These are phyloP conservation scores for Chlamydomonas sphaeroides DNA, from an alignment of 139 green algal genomes.

Conservation along the genomic window DNA sequence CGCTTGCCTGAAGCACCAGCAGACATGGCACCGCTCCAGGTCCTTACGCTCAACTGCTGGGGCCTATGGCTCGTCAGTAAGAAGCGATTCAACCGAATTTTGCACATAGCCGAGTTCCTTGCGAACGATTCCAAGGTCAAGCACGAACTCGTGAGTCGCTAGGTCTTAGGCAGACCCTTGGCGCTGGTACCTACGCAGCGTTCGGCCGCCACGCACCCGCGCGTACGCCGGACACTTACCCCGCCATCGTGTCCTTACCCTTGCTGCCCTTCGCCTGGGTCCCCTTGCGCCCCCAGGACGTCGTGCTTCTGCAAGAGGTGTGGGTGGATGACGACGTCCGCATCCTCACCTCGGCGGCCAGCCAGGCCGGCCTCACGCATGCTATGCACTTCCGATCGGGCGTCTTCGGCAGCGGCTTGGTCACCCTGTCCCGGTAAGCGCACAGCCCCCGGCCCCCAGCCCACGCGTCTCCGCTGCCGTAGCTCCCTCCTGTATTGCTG, in stretches of 20 bases:
- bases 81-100: conserved; percentile 52
- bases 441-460: no score
- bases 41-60: conserved; percentile 67
- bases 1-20: no score
- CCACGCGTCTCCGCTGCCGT: no score
- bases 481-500: no score
- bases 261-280: no score
- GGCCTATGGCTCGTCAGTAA: conserved; percentile 64
- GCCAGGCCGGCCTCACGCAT: conserved; percentile 42
- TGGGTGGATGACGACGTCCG: conserved; percentile 63
- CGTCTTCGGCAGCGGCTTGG: conserved; percentile 60
- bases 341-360: conserved; percentile 45
- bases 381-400: conserved; percentile 58
- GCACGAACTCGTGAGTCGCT: neutral
- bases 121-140: conserved; percentile 26
- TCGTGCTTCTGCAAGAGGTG: conserved; percentile 67
- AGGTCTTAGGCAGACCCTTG: neutral
- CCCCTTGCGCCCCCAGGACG: conserved; percentile 44
- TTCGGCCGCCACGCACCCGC: no score
- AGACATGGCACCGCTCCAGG: conserved; percentile 25
- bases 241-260: no score
- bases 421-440: conserved; percentile 57
- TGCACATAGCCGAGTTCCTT: conserved; percentile 43
- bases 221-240: no score
- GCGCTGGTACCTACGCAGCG: no score